Base-by-base conservation (phyloP, 345 rosid genomes). In the Luvunga scandens region DNA sequence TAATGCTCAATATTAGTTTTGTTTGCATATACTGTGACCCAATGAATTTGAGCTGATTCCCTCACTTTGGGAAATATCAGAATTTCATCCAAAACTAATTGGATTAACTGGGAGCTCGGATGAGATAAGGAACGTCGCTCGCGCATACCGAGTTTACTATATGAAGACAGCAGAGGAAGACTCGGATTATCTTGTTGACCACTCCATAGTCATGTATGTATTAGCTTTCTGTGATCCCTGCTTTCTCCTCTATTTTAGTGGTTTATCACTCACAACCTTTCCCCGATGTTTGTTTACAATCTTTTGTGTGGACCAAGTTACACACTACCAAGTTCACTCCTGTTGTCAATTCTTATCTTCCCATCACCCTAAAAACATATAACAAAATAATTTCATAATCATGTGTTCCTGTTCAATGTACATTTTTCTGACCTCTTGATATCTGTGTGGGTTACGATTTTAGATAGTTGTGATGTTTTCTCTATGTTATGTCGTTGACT, bases 141-240 rank as follows among this genome's bases (percentile, higher is more conserved):
- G 99, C 36, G 91, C 98, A 33, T 96, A 89, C 80, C 91, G 98
- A 66, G 97, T 96, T 36, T 96, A 96, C 82, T 96, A 91, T 84
- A 96, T 96, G 99, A 96, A 96, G 85, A 92, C 98, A 2, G 91
- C 83, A 25, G 99, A 91, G 80, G 98, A 96, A 87, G 98, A 94
- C 84, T 92, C 97, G 4, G 99, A 96, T 85, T 96, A 96, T 86
- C 99, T 94, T 56, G 98, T 94, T 61, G 99, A 96, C 87, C 99
- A 94, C 90, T 94, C 98, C 77, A 94, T 96, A 60, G 94, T 96
- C 86, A 94, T 91, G 98, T 94, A 91, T 5, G 91, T 84, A 21
- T 71, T 48, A 67, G 53, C 75, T 50, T 78, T 75, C 53, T 73
- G 12, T 10, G 24, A 38, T n/a, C 53, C n/a, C 16, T 64, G 30